Evolutionary conservation across 208 protist species (phyloP), one percentile per base, ranked within the genome.

Genomic region (Naegleria gruberi): DNA sequence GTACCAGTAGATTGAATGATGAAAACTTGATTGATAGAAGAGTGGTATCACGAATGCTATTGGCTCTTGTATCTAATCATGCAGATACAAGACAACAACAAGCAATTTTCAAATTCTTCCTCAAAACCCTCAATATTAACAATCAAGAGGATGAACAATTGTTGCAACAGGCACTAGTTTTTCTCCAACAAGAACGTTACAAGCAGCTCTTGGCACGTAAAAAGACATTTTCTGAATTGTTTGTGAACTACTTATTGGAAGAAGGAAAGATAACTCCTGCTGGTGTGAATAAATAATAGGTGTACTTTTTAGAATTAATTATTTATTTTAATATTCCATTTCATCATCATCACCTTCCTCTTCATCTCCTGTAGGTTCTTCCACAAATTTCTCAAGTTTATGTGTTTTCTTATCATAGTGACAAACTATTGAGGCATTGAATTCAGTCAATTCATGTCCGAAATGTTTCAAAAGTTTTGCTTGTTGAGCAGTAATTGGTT

Each of bases 401-500:
- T 65, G 15, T 23, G 15, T 65, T 23, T 65, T 65, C 30, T 65
- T 65, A 23, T 65, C 51, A 19, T 65, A 65, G 51, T 65, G 73
- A 82, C 51, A 65, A 65, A 65, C 51, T 30, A 65, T 23, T 3
- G 19, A 30, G 15, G 51, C 43, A 7, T n/a, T 15, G 44, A 87
- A 87, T 57, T 87, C 83, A 87, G 83, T 17, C 83, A 87, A 55
- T 87, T 87, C 30, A 0, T 55, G 12, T 12, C 43, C 47, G 5
- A 89, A 89, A 12, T 89, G 85, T 43, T 89, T 89, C 7, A 93
- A 77, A 34, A 94, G 42, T 82, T 90, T 94, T 37, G 92, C 92
- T 90, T 94, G 93, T 34, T 94, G 93, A 77, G 91, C 90, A 3
- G 85, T 94, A 23, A 94, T 26, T 17, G 47, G 87, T 7, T 83